Evolutionary conservation across 108 stramenopile genomes (phyloP), one percentile per base, ranked within the genome.

Genomic region (Nitzschia palea): DNA sequence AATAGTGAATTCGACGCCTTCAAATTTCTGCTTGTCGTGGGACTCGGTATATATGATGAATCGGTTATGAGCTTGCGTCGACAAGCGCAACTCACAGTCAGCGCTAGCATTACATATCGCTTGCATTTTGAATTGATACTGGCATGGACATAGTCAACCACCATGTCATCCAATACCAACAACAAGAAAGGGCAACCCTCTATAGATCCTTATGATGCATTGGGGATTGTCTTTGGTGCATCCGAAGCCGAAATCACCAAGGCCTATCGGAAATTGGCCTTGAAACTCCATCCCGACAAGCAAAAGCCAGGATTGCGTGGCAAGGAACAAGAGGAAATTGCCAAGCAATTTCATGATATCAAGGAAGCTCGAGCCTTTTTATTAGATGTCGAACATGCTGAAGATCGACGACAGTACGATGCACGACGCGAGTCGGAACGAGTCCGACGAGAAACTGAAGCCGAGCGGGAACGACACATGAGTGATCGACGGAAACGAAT

Each of bases 251-350:
- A 88, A 23, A 82, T 93, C 40, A 86, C 76, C 68, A 93, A 88
- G 73, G 87, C 88, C 9, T 93, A 81, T 62, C 81, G 86, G n/a
- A 89, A 86, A 57, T 72, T 93, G 12, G 86, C 89, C 34, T 67
- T 98, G 25, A 92, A 96, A 64, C 81, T 88, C 44, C 98, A 98
- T 64, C 98, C 98, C 28, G 98, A 98, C 81, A 97, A 97, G 70
- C 95, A 95, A 61, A 60, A 55, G 0, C 33, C 43, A 2, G 27
- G 31, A 5, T 14, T 44, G 34, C 35, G 50, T 20, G 26, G 35
- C 10, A 44, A 43, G 31, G 45, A 59, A 40, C 53, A 27, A 12
- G 65, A 59, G 25, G 62, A 44, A 15, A 31, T 57, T n/a, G 65
- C 65, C 48, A 8, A 69, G 44, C n/a, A 60, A 28, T 75, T 83